Base-by-base conservation (phyloP, 1,139 yeast species). In the Scheffersomyces lignicola region DNA sequence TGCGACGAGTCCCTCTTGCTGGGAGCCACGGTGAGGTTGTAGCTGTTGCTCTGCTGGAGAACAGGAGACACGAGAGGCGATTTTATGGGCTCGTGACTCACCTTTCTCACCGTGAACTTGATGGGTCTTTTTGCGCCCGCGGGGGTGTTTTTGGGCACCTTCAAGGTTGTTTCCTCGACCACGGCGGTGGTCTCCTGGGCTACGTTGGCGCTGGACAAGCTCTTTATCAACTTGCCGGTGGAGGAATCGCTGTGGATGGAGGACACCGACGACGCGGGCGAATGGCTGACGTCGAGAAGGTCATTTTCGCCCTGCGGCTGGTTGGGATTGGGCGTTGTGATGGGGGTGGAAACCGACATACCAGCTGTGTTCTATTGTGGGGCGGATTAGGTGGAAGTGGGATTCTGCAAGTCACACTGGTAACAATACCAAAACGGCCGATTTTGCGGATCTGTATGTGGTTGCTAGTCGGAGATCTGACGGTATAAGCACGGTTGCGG, bases 41-140 rank as follows among this genome's bases (percentile, higher is more conserved):
- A 25, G 34, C 25, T 21, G 12, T 14, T 29, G 10, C 18, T 14
- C 16, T 26, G 16, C 18, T 26, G 29, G n/a, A 26, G 20, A 15
- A 26, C 25, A 8, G 18, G 13, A 5, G 43, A 40, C 24, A 23
- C 8, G 7, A 27, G 31, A 13, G 58, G 54, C 10, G 49, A 39
- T 12, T 38, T 44, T 20, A 59, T 51, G 2, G 58, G 44, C 30
- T 66, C 73, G 36, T 60, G 65, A 5, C 69, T 62, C 3, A 68
- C 73, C 44, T 65, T 68, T 27, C 74, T 53, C 3, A 69, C 74
- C 4, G 71, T 68, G 43, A 69, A 69, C 39, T 58, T 65, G 36
- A 69, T 52, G 7, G 74, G 69, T 36, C 62, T 65, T 33, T 43
- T 44, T 10, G 8, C 15, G 15, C 22, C n/a, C 5, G 10, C 28